These are phyloP conservation scores for Beauveria rudraprayagi DNA, from an alignment of 2,329 filamentous ascomycete species.

Conservation along the genomic window DNA sequence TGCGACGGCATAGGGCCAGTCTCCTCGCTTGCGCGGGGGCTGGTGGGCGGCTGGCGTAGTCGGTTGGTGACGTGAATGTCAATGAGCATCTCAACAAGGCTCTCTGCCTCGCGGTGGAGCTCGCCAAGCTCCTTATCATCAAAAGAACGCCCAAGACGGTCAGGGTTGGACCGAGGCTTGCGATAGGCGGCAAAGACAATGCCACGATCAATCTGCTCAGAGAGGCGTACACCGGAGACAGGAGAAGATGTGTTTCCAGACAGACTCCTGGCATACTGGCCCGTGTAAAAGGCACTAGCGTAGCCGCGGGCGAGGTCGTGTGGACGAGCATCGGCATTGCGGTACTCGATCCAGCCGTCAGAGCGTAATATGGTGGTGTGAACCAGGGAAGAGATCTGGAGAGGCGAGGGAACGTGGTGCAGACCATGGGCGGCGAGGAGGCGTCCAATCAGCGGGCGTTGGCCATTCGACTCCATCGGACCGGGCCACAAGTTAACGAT, in stretches of 20 bases:
- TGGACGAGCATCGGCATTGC: slow-evolving; percentile 31
- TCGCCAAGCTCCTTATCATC: slow-evolving; percentile 34
- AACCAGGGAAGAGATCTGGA: slow-evolving; percentile 42
- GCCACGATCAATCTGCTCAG: slow-evolving; percentile 35
- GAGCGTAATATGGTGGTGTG: slow-evolving; percentile 42
- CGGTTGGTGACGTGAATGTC: slow-evolving; percentile 38
- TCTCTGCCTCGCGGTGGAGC: slow-evolving; percentile 42
- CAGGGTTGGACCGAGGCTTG: slow-evolving; percentile 33
- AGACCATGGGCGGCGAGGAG: slow-evolving; percentile 49
- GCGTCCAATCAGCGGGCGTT: slow-evolving; percentile 34
- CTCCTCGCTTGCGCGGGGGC: slow-evolving; percentile 24
- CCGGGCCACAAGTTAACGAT: slow-evolving; percentile 51
- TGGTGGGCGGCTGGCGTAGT: slow-evolving; percentile 22
- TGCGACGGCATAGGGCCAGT: slow-evolving; percentile 31
- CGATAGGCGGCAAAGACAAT: slow-evolving; percentile 51
- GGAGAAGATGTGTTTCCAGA: slow-evolving; percentile 20
- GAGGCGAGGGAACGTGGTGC: slow-evolving; percentile 41
- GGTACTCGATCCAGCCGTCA: slow-evolving; percentile 46
- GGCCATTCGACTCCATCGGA: not conserved
- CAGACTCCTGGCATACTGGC: slow-evolving; percentile 24
- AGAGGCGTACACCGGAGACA: slow-evolving; percentile 18
- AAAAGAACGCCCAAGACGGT: slow-evolving; percentile 26
- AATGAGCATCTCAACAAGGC: slow-evolving; percentile 44
- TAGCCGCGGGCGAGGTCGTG: slow-evolving; percentile 45
- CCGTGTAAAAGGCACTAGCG: slow-evolving; percentile 44